A percentile compares a stretch with the other conserved stretches of the same genome.
Evolutionary conservation across 768 basidiomycete genomes (phyloP).

Genomic region (Lyophyllum decastes): DNA sequence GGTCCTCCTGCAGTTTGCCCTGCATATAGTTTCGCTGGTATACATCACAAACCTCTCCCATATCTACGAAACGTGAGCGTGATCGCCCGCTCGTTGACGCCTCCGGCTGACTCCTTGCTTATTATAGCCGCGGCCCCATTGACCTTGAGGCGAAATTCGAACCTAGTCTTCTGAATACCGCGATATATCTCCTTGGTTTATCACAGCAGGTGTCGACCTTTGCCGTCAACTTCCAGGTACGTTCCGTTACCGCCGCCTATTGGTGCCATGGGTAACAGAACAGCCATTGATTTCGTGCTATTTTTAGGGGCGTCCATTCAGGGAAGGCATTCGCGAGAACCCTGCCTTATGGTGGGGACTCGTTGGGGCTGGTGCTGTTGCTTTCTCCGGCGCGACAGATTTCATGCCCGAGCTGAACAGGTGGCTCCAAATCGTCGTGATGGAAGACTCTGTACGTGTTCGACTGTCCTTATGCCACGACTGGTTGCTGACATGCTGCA

Average conservation of each 20-base stretch:
- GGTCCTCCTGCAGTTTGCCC: conserved; percentile 88
- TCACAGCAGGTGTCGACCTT: conserved; percentile 99
- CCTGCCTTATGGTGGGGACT: conserved; percentile 91
- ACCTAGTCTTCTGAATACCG: conserved; percentile 92
- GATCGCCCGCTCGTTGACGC: not conserved
- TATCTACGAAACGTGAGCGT: conserved; percentile 69
- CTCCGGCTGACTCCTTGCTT: conserved; percentile 2
- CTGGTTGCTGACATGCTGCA: not conserved
- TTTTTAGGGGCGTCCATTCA: conserved; percentile 88
- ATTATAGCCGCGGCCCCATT: conserved; percentile 65
- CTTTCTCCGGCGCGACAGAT: conserved; percentile 92
- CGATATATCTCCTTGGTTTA: conserved; percentile 92
- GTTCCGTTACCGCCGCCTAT: conserved; percentile 5
- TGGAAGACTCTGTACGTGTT: conserved; percentile 68
- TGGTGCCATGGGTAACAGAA: not conserved
- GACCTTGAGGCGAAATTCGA: conserved; percentile 97
- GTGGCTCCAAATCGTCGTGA: conserved; percentile 96
- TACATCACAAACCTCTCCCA: conserved; percentile 92
- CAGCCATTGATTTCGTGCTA: not conserved
- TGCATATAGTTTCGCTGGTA: conserved; percentile 87
- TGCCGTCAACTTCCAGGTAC: conserved; percentile 93
- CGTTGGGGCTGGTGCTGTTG: conserved; percentile 85
- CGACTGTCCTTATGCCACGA: not conserved
- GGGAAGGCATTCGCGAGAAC: conserved; percentile 97
- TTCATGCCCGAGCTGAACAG: conserved; percentile 93